phyloP scores from a whole-genome alignment of 2,329 filamentous ascomycete species.

The Penicillium nordicum region DNA sequence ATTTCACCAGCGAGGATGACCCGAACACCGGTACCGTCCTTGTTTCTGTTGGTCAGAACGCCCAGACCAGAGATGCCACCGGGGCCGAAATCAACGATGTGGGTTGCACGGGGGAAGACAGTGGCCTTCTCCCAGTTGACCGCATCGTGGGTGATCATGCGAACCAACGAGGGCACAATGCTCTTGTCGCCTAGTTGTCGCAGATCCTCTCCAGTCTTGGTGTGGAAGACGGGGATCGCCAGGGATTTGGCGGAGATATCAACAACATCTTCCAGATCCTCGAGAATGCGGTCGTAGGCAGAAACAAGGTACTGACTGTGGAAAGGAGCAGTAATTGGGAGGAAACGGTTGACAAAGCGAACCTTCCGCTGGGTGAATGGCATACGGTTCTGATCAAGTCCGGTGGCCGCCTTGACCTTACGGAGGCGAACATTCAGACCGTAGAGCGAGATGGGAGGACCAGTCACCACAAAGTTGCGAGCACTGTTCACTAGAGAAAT shows the following conservation, averaged over 20 bases:
- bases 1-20: conserved; percentile 94
- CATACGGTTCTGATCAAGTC: conserved; percentile 89
- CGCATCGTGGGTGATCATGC: conserved; percentile 89
- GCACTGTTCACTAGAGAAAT: conserved; percentile 97
- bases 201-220: conserved; percentile 81
- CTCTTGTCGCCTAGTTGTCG: conserved; percentile 67
- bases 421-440: conserved; percentile 92
- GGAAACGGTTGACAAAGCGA: conserved; percentile 92
- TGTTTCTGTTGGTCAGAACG: conserved; percentile 95
- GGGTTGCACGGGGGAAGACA: conserved; percentile 82
- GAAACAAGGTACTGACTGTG: conserved; percentile 90
- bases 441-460: conserved; percentile 91
- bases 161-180: conserved; percentile 79
- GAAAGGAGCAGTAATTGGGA: conserved; percentile 96
- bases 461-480: conserved; percentile 93
- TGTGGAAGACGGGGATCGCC: conserved; percentile 84
- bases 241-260: conserved; percentile 70
- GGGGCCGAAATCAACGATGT: conserved; percentile 94
- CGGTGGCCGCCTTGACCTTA: conserved; percentile 97
- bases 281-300: conserved; percentile 76
- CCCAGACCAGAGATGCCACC: conserved; percentile 95
- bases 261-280: conserved; percentile 82
- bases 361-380: conserved; percentile 95
- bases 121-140: conserved; percentile 97
- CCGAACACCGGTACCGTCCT: conserved; percentile 95